Evolutionary conservation across 176 grass and related monocot genomes (phyloP).

Genomic region (Avena atlantica): DNA sequence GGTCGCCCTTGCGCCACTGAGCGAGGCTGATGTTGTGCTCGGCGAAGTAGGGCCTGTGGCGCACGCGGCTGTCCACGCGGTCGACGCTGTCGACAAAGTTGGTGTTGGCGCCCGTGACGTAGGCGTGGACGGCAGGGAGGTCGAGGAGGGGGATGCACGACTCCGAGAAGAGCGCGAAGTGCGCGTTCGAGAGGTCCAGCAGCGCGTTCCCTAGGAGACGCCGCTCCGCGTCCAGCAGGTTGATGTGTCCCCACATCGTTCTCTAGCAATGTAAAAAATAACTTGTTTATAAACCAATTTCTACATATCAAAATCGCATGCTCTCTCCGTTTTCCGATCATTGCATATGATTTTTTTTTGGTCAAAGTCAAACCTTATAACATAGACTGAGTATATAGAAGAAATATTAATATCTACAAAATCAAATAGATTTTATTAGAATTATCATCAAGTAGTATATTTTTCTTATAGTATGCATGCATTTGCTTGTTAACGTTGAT

Average conservation of each 20-base stretch:
- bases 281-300: too few species aligned
- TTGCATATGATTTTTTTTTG: too few species aligned
- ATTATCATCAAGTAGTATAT: too few species aligned
- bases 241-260: constrained; percentile 60
- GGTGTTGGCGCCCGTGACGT: constrained; percentile 47
- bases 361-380: too few species aligned
- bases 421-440: too few species aligned
- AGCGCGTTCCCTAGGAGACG: constrained; percentile 71
- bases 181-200: constrained; percentile 64
- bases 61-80: constrained; percentile 47
- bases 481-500: too few species aligned
- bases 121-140: constrained; percentile 43
- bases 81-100: constrained; percentile 69
- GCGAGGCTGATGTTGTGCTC: constrained; percentile 43
- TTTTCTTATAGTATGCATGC: too few species aligned
- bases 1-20: constrained; percentile 77
- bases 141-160: constrained; percentile 64
- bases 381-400: too few species aligned
- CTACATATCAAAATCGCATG: too few species aligned
- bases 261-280: constrained; percentile 28
- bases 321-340: too few species aligned
- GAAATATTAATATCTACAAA: too few species aligned
- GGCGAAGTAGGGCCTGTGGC: constrained; percentile 54
- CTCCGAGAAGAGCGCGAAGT: constrained; percentile 65
- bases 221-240: constrained; percentile 56